These are phyloP conservation scores for Hibiscus tridactylites DNA, from an alignment of 345 rosid genomes.

Conservation along the genomic window DNA sequence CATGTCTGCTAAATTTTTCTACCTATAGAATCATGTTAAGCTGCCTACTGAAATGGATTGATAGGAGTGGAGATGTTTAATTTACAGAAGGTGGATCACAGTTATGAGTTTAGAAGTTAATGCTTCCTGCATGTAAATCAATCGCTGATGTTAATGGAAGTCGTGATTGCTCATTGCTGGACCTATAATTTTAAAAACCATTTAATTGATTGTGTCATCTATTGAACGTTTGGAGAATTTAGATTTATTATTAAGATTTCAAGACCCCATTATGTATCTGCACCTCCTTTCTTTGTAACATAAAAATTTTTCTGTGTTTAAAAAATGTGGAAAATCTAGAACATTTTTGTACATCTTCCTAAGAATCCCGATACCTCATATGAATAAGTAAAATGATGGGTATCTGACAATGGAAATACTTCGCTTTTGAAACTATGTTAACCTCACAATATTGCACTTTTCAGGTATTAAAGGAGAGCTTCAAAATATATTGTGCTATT, in stretches of 20 bases:
- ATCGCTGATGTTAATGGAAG: not conserved
- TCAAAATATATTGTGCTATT: slow-evolving; percentile 89
- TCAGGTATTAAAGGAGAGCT: slow-evolving; percentile 97
- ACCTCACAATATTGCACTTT: slow-evolving; percentile 17
- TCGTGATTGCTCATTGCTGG: not conserved
- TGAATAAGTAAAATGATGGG: not conserved
- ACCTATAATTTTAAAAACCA: not conserved
- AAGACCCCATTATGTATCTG: not conserved
- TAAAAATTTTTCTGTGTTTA: not conserved
- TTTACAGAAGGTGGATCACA: not conserved
- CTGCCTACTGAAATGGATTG: too few relatives aligned
- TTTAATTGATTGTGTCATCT: not conserved
- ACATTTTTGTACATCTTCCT: not conserved
- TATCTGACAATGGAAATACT: not conserved
- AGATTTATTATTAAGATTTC: not conserved
- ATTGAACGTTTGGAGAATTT: not conserved
- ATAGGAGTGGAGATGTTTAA: not conserved
- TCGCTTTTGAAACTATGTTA: not conserved
- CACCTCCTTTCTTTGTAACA: not conserved
- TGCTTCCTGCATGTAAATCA: not conserved
- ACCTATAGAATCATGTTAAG: too few relatives aligned
- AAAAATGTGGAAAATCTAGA: not conserved
- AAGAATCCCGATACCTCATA: not conserved
- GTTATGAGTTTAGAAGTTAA: not conserved
- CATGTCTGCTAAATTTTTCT: too few relatives aligned